Base-by-base conservation (phyloP, 352 stramenopile genomes). In the Phytophthora brassicae region DNA sequence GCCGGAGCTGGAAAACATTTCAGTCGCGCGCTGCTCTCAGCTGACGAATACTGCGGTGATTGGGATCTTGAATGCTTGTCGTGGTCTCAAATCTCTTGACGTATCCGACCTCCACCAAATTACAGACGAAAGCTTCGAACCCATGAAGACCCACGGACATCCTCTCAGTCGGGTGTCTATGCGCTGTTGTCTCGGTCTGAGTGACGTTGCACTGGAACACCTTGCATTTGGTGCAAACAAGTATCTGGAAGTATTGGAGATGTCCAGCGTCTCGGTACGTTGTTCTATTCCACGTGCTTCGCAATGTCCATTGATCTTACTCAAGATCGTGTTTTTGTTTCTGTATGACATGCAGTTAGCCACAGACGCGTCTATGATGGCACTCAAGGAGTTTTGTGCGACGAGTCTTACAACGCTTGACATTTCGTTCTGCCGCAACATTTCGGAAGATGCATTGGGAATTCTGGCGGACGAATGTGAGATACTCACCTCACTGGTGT, bases 241-340 rank as follows among this genome's bases (percentile, higher is more conserved):
- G 36, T 89, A 82, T 45, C 58, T 94, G 4, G 64, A 90, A 65
- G 54, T 60, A 2, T 62, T 94, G 6, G 72, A 90, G 56, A 88
- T 94, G 69, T 92, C 85, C 1, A 94, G 85, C 53, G 64, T 94
- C 8, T 64, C 81, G 64, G 85, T 94, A 72, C 56, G 81, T 68
- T 39, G n/a, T n/a, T n/a, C n/a, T n/a, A n/a, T n/a, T n/a, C n/a
- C n/a, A n/a, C n/a, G n/a, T n/a, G n/a, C n/a, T n/a, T n/a, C n/a
- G n/a, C n/a, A n/a, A n/a, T n/a, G n/a, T n/a, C n/a, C n/a, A n/a
- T n/a, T n/a, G n/a, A n/a, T n/a, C n/a, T n/a, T n/a, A n/a, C n/a
- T n/a, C n/a, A n/a, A n/a, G n/a, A n/a, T n/a, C n/a, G n/a, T n/a
- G n/a, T n/a, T 45, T 55, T 41, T 54, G 1, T 63, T 17, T 50